phyloP scores from a whole-genome alignment of 495 filamentous ascomycete species.

The Delitschia confertaspora region DNA sequence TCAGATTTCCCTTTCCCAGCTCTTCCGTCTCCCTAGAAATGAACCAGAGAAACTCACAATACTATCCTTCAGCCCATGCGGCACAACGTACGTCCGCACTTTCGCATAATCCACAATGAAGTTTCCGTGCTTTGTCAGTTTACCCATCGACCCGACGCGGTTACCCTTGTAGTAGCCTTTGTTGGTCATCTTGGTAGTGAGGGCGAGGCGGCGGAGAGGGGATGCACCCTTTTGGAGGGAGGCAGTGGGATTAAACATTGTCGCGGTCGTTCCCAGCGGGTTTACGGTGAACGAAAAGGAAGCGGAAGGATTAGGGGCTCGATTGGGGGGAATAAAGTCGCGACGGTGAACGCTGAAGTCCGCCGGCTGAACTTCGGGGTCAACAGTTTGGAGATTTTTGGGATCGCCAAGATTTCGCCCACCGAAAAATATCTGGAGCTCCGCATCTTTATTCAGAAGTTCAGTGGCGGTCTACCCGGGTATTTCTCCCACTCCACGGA shows the following conservation, averaged over 20 bases:
- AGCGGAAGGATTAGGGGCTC: not conserved
- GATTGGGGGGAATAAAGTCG: not conserved
- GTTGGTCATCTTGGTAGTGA: slow-evolving; percentile 87
- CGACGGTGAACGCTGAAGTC: not conserved
- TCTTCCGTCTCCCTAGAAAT: not conserved
- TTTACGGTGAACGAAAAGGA: not conserved
- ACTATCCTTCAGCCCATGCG: slow-evolving; percentile 59
- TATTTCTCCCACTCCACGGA: not conserved
- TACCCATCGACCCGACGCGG: slow-evolving; percentile 74
- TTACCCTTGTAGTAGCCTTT: slow-evolving; percentile 97
- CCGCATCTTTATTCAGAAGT: slow-evolving; percentile 2
- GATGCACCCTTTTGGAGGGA: slow-evolving; percentile 58
- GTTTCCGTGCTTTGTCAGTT: slow-evolving; percentile 74
- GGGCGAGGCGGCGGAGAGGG: slow-evolving; percentile 55
- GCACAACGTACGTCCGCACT: slow-evolving; percentile 83
- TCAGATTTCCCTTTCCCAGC: not conserved
- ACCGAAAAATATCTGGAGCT: not conserved
- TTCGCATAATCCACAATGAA: slow-evolving; percentile 77
- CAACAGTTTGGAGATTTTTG: not conserved
- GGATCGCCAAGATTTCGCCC: slow-evolving; percentile 25
- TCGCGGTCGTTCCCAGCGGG: slow-evolving; percentile 10
- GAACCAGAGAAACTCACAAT: slow-evolving; percentile 54
- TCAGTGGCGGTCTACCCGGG: not conserved
- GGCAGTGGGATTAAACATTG: slow-evolving; percentile 61
- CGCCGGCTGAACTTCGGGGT: slow-evolving; percentile 8